These are phyloP conservation scores for Pleurotus citrinopileatus DNA, from an alignment of 768 basidiomycete genomes.

Conservation along the genomic window DNA sequence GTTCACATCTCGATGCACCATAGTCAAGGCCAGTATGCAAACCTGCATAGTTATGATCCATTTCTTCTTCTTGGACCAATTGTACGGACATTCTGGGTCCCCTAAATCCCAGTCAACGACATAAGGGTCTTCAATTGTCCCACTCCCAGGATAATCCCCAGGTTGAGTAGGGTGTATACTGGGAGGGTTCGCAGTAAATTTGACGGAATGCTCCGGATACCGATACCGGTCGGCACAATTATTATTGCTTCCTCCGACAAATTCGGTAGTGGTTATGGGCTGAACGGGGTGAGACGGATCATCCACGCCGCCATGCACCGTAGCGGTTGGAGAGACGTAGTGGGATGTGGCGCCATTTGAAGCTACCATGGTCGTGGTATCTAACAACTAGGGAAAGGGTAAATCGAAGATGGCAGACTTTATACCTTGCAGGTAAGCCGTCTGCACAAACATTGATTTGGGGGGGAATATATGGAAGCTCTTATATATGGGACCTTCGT, in stretches of 20 bases:
- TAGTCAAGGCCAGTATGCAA: conserved; percentile 9
- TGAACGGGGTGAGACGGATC: conserved; percentile 6
- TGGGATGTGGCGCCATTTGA: not conserved
- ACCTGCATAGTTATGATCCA: conserved; percentile 58
- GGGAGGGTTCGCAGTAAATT: conserved; percentile 4
- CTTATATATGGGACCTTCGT: not conserved
- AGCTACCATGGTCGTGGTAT: no score
- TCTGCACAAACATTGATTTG: not conserved
- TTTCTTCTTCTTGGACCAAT: conserved; percentile 45
- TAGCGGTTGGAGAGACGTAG: conserved; percentile 1
- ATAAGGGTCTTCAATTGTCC: conserved; percentile 46
- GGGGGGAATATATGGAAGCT: not conserved
- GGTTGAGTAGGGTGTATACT: conserved; percentile 11
- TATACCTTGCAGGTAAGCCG: not conserved
- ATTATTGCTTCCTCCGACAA: conserved; percentile 3
- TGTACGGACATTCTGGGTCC: conserved; percentile 55
- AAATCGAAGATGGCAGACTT: no score
- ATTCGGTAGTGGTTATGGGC: conserved; percentile 6
- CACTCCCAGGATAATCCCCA: conserved; percentile 39
- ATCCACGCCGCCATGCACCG: conserved; percentile 4
- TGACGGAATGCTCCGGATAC: conserved; percentile 12
- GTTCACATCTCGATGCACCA: not conserved
- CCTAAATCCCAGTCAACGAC: conserved; percentile 51
- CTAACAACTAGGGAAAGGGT: no score
- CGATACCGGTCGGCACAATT: conserved; percentile 5